phyloP scores from a whole-genome alignment of 1,284 basidiomycete species.

The Abortiporus biennis region DNA sequence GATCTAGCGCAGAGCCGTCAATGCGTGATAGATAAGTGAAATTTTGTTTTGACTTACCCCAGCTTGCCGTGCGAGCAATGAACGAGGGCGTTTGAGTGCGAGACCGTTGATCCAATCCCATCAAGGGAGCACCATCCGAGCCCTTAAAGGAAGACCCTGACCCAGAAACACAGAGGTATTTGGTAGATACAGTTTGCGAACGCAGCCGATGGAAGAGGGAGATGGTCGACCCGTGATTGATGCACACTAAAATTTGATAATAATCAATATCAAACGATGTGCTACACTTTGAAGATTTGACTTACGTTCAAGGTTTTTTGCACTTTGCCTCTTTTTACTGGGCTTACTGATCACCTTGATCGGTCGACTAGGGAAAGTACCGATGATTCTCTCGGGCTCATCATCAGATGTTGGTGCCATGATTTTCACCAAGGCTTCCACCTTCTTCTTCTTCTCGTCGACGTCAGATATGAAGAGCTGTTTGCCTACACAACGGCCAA shows the following conservation, averaged over 20 bases:
- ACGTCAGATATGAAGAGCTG: conserved; percentile 89
- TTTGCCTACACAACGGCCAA: conserved; percentile 86
- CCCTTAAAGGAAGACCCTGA: conserved; percentile 87
- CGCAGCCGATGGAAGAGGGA: conserved; percentile 92
- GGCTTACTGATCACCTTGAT: conserved; percentile 98
- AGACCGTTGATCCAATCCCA: conserved; percentile 72
- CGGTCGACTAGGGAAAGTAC: conserved; percentile 82
- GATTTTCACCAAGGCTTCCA: conserved; percentile 86
- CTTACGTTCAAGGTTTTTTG: conserved; percentile 89
- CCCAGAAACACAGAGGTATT: conserved; percentile 91
- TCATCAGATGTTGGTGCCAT: conserved; percentile 76
- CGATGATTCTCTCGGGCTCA: conserved; percentile 76
- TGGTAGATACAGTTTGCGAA: conserved; percentile 92
- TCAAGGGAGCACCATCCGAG: conserved; percentile 80
- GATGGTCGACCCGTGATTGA: conserved; percentile 93
- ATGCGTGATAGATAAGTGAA: too few relatives aligned
- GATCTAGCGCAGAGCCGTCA: conserved; percentile 44
- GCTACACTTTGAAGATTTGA: too few relatives aligned
- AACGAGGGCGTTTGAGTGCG: conserved; percentile 75
- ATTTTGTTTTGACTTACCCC: conserved; percentile 53
- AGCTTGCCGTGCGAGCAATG: conserved; percentile 79
- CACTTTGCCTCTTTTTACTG: conserved; percentile 92
- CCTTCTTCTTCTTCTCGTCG: conserved; percentile 88
- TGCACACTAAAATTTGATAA: conserved; percentile 58
- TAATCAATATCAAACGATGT: conserved; percentile 11